These are phyloP conservation scores for Helotiales sp. DNA, from an alignment of 2,329 filamentous ascomycete genomes.

Conservation along the genomic window DNA sequence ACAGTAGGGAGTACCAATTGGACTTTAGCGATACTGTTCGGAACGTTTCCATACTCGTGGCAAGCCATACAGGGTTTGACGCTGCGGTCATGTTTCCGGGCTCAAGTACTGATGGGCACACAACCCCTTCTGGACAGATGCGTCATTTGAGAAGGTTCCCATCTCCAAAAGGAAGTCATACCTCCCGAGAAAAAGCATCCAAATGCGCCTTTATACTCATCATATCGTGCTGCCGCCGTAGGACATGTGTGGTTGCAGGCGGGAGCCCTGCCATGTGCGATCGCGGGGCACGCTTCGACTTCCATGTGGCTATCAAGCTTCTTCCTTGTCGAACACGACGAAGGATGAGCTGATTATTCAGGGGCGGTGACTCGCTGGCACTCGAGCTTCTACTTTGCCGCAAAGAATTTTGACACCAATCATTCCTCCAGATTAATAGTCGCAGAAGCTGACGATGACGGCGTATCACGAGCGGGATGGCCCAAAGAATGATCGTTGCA, in stretches of 20 bases:
- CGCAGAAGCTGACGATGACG: slow-evolving; percentile 21
- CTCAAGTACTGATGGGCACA: slow-evolving; percentile 7
- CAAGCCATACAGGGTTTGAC: slow-evolving; percentile 6
- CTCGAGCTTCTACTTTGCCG: background rate
- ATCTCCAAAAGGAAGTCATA: background rate
- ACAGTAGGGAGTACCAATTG: slow-evolving; percentile 4
- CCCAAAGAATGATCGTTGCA: background rate
- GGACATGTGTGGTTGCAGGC: background rate
- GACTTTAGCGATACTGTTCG: background rate
- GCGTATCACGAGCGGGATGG: background rate
- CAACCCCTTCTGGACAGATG: background rate
- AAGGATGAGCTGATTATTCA: slow-evolving; percentile 2
- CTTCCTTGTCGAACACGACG: slow-evolving; percentile 17
- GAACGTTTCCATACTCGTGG: slow-evolving; percentile 7
- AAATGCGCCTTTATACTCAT: background rate
- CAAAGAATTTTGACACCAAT: slow-evolving; percentile 24
- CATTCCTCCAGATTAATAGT: slow-evolving; percentile 10
- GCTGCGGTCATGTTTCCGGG: slow-evolving; percentile 10
- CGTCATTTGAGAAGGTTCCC: background rate
- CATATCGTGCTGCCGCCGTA: background rate
- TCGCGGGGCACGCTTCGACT: slow-evolving; percentile 13
- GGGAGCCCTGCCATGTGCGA: slow-evolving; percentile 1
- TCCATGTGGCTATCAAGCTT: slow-evolving; percentile 26
- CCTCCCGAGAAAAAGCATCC: background rate
- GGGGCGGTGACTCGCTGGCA: slow-evolving; percentile 8